Base-by-base conservation (phyloP, 1,139 yeast species). In the Lodderomyces parapsilosis region DNA sequence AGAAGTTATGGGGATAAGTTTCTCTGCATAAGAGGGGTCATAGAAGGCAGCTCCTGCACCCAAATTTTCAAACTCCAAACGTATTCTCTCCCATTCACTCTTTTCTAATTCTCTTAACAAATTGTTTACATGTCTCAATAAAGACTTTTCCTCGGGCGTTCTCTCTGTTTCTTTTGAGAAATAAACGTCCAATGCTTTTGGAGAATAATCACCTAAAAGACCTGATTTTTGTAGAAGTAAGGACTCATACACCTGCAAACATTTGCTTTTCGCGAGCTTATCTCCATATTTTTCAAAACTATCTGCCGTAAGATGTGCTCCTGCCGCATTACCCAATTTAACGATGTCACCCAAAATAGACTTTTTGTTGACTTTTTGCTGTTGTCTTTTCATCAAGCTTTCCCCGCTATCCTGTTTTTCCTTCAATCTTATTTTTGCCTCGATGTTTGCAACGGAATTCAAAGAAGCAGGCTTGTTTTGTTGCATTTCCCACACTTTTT, bases 401-500 rank as follows among this genome's bases (percentile, higher is more conserved):
- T 66, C 69, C 17, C 66, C 34, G 14, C 31, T 30, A 15, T 48
- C 11, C 49, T 43, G 9, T 59, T 56, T 49, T 66, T 67, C 53
- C 52, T 39, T 10, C n/a, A 22, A 17, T 17, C 20, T 35, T 56
- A 52, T 40, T 62, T 68, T 20, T 61, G 47, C 15, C 50, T 44
- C 19, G 57, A 57, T 49, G 65, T 70, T 54, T 49, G 55, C 51
- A 42, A 62, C 52, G 43, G 68, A 53, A 48, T 72, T 65, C 51
- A 72, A 68, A 17, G 72, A 59, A 44, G 57, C 52, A 42, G 74
- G 74, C 63, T 78, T 65, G 55, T 67, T 58, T 55, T 73, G 72
- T 46, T 79, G 75, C 55, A 72, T 64, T 45, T 74, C 69, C 84
- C 85, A 84, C 53, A 74, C 76, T 43, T 70, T 74, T 54, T 71